Conservation (phyloP, 805 yeast species). For the Ogataea haglerorum region DNA sequence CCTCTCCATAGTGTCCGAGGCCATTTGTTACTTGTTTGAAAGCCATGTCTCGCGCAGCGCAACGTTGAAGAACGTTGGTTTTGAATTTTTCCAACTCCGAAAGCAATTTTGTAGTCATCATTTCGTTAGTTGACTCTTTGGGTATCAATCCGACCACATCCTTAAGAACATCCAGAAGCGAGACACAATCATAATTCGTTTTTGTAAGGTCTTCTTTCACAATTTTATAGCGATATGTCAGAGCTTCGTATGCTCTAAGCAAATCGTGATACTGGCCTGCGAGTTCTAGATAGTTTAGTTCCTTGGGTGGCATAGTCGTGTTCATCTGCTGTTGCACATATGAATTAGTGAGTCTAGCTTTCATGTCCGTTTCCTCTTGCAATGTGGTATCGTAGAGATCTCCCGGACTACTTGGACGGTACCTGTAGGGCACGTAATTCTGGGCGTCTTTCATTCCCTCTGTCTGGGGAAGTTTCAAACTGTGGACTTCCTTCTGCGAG, state of each 20-base stretch:
- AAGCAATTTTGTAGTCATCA: slow-evolving; percentile 7
- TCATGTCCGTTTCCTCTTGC: slow-evolving; percentile 26
- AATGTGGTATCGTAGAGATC: slow-evolving; percentile 17
- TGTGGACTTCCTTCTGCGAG: slow-evolving; percentile 31
- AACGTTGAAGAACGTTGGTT: slow-evolving; percentile 29
- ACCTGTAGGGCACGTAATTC: slow-evolving; percentile 27
- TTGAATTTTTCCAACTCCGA: slow-evolving; percentile 28
- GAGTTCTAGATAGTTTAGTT: slow-evolving; percentile 14
- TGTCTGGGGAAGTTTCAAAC: slow-evolving; percentile 21
- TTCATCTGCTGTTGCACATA: slow-evolving; percentile 21
- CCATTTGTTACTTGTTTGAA: slow-evolving; percentile 22
- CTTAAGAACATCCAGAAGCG: slow-evolving; percentile 41
- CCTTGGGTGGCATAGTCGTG: slow-evolving; percentile 17
- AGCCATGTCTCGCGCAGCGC: slow-evolving; percentile 33
- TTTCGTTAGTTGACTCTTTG: slow-evolving; percentile 13
- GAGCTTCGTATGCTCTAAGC: slow-evolving; percentile 39
- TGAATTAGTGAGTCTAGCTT: slow-evolving; percentile 21
- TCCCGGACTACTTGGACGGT: slow-evolving; percentile 21
- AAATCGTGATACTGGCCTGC: slow-evolving; percentile 34
- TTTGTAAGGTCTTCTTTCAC: slow-evolving; percentile 46
- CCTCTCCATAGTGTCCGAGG: slow-evolving; percentile 20
- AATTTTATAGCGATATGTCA: slow-evolving; percentile 45
- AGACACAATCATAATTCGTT: slow-evolving; percentile 51
- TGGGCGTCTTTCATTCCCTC: slow-evolving; percentile 19
- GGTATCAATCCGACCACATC: slow-evolving; percentile 18